These are phyloP conservation scores for Colletotrichum sp. DNA, from an alignment of 2,329 filamentous ascomycete species.

Conservation along the genomic window DNA sequence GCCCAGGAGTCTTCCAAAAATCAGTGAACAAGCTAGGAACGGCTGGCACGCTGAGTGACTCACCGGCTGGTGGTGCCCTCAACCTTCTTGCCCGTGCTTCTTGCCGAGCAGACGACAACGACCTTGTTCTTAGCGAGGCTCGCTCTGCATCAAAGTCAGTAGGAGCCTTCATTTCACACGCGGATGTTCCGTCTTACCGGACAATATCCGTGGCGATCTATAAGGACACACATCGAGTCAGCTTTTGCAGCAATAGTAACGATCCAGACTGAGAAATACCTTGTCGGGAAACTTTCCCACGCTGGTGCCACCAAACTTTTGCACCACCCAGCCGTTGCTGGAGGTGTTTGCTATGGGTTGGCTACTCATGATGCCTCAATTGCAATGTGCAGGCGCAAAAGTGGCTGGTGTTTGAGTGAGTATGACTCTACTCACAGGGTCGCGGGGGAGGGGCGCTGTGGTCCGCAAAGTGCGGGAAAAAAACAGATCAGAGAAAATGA, in stretches of 20 bases:
- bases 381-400: not conserved
- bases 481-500: not conserved
- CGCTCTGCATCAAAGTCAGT: slow-evolving; percentile 45
- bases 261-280: slow-evolving; percentile 39
- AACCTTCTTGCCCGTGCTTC: slow-evolving; percentile 92
- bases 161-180: not conserved
- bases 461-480: slow-evolving; percentile 2
- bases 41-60: slow-evolving; percentile 44
- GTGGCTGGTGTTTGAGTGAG: not conserved
- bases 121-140: slow-evolving; percentile 74
- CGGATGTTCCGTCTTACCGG: slow-evolving; percentile 41
- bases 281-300: slow-evolving; percentile 90
- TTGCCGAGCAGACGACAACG: slow-evolving; percentile 92
- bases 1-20: slow-evolving; percentile 54
- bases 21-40: not conserved
- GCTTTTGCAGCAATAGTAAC: slow-evolving; percentile 29
- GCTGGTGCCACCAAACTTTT: slow-evolving; percentile 95
- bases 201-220: slow-evolving; percentile 75
- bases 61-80: slow-evolving; percentile 95
- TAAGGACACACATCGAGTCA: slow-evolving; percentile 18
- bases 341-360: slow-evolving; percentile 34
- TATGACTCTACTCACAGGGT: slow-evolving; percentile 1
- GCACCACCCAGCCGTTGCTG: slow-evolving; percentile 76
- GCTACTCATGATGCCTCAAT: slow-evolving; percentile 15
- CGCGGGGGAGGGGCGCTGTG: slow-evolving; percentile 9